A percentile compares a stretch with the other conserved stretches of the same genome.
Evolutionary conservation across 805 yeast genomes (phyloP).

Genomic region (Ogataea dorogensis): DNA sequence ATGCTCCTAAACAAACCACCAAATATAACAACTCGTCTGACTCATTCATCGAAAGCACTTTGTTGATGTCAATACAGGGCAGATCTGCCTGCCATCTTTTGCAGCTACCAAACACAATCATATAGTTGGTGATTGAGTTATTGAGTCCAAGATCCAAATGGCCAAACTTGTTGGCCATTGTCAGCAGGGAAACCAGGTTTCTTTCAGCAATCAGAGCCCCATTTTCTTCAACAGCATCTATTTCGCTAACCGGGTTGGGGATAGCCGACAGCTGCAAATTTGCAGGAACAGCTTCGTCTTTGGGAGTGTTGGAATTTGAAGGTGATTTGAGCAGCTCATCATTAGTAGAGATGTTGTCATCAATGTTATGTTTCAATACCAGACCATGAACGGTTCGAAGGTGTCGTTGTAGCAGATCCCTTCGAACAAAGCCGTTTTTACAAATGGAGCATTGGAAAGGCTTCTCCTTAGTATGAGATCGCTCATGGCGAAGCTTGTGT

Average conservation of each 20-base stretch:
- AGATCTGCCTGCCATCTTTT: conserved; percentile 19
- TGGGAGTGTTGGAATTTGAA: conserved; percentile 2
- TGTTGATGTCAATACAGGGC: conserved; percentile 22
- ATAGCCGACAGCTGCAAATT: conserved; percentile 5
- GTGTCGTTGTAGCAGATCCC: conserved; percentile 76
- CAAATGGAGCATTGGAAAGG: conserved; percentile 76
- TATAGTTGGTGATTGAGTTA: conserved; percentile 27
- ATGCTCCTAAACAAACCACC: conserved; percentile 46
- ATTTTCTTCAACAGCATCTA: conserved; percentile 13
- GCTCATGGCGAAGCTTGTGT: conserved; percentile 74
- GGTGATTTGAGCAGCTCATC: conserved; percentile 21
- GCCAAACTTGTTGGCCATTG: conserved; percentile 32
- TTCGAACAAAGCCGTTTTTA: conserved; percentile 68
- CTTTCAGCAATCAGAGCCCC: conserved; percentile 22
- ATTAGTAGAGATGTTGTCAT: conserved; percentile 27
- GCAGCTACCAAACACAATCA: conserved; percentile 24
- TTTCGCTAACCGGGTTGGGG: conserved; percentile 2
- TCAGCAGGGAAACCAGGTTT: conserved; percentile 34
- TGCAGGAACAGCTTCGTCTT: background rate
- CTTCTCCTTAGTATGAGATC: conserved; percentile 77
- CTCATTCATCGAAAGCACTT: conserved; percentile 27
- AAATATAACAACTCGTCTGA: conserved; percentile 44
- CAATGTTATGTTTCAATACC: conserved; percentile 28
- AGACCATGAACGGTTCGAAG: conserved; percentile 70
- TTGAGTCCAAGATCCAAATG: conserved; percentile 23